Evolutionary conservation across 768 basidiomycete species (phyloP), one percentile per base, ranked within the genome.

Genomic region (Suillus decipiens): DNA sequence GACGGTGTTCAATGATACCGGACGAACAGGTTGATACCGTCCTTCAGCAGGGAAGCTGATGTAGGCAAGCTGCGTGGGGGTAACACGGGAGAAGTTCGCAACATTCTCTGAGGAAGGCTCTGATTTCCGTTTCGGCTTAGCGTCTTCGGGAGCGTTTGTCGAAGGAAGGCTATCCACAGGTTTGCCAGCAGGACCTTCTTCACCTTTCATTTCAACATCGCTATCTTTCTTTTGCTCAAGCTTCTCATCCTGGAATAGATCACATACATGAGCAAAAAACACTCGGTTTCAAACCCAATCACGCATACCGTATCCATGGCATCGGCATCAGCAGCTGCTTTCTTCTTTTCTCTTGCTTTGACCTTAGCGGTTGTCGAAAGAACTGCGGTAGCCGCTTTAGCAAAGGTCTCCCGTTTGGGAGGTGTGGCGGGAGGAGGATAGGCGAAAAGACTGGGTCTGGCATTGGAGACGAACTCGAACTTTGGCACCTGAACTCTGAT

Each of bases 291-390:
- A n/a, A 36, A 14, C 57, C 41, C 4, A 10, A 12, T 41, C 1
- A 50, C 45, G 76, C 88, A 77, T 69, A 95, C 94, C 57, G 86
- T 83, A 24, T 96, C 93, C 88, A 95, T 95, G 1, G 81, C 80
- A 53, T 92, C 91, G 12, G 84, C 86, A 57, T 94, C 94, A 4
- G 86, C 88, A 47, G 86, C 91, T 50, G 91, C 93, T 76, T 97
- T 95, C 70, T 87, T 91, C 83, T 92, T 96, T 72, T 95, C 95
- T 66, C 97, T 84, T 1, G 95, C 95, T 74, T 93, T 94, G n/a
- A 92, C 94, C 75, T 94, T 96, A 0, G 95, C 96, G 1, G 97
- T 99, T 0, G 97, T 99, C 9, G 95, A 97, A 45, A 99, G 83
- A 12, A 99, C 96, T 41, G 96, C 97, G 15, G 95, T 89, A 34